Base-by-base conservation (phyloP, 805 yeast species). In the Yarrowia osloensis region DNA sequence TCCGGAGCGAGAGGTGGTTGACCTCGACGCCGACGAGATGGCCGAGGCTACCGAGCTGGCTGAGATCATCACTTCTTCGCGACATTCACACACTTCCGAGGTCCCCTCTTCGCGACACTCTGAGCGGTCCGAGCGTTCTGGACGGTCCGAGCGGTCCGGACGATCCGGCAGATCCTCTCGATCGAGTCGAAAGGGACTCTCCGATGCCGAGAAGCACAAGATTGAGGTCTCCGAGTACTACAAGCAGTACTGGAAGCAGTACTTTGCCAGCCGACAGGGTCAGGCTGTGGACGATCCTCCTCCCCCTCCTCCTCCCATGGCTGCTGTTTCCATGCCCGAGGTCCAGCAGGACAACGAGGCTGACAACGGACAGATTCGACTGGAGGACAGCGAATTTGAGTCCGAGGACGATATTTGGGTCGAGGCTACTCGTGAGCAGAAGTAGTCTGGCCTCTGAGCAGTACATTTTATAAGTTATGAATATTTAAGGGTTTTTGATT, bases 231-330 rank as follows among this genome's bases (percentile, higher is more conserved):
- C 63, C 29, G 63, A 57, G 49, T 57, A 57, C 63, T 57, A 57
- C 63, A 57, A 57, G 63, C 63, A 57, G 42, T 57, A 57, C 63
- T 57, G 63, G 63, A 57, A 39, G 49, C 37, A 57, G 63, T 57
- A 57, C 37, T 57, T 57, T 57, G 47, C 63, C 28, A 57, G 28
- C 28, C 7, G 26, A 26, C 47, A 26, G 29, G 63, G 42, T 21
- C 33, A 40, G 21, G 21, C 24, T 15, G 28, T 15, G 19, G 49
- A 39, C 49, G 28, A 22, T 21, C 46, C 46, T 40, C 46, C 46
- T 40, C 46, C 63, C 12, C 63, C 63, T 39, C 63, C 63, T 29
- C 49, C 63, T 12, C 37, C 49, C 13, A 26, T 57, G 49, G 47
- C 28, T 11, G 5, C 63, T 12, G 63, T 57, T 2, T 19, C 49